Base-by-base conservation (phyloP, 2,329 filamentous ascomycete genomes). In the Penicillium vulpinum region DNA sequence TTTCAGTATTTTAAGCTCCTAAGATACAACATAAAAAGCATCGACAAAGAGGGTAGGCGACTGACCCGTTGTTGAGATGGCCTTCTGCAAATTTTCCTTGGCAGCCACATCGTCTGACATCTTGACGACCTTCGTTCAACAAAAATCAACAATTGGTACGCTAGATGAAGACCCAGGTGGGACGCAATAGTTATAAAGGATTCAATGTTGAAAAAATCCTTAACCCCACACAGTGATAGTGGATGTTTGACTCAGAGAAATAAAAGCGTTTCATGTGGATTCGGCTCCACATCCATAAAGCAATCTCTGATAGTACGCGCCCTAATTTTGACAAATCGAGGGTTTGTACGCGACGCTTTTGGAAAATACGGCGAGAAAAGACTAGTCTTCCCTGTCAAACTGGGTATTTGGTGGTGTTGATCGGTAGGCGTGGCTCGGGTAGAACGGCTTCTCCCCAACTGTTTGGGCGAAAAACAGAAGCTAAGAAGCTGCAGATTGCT, bases 391-490 rank as follows among this genome's bases (percentile, higher is more conserved):
- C 36, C 26, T 38, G 31, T 63, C 57, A 21, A 57, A 65, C 59
- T 29, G 24, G 57, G 63, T 40, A 64, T 24, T 52, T 31, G 22
- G 16, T 21, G 22, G 26, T 61, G 64, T 50, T 64, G 63, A 66
- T 65, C 64, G 33, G 11, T n/a, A 50, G 41, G 31, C 13, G 36
- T 56, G 8, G 29, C 47, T 58, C 63, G 63, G 63, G 51, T 66
- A 66, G 51, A 51, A 67, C 62, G 63, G 65, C 62, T 65, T 33
- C 49, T 51, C 35, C 28, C 49, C 56, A 57, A 57, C 22, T 54
- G 43, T 56, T 61, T 41, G n/a, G 38, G 44, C 51, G 46, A 43
- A 54, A 53, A 48, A 31, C 40, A 45, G 21, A 24, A 57, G 57
- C 57, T 51, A 62, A 58, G 41, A 59, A 46, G 43, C 39, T 39